Evolutionary conservation across 331 rosid genomes (phyloP).

Genomic region (Cydonia oblonga): DNA sequence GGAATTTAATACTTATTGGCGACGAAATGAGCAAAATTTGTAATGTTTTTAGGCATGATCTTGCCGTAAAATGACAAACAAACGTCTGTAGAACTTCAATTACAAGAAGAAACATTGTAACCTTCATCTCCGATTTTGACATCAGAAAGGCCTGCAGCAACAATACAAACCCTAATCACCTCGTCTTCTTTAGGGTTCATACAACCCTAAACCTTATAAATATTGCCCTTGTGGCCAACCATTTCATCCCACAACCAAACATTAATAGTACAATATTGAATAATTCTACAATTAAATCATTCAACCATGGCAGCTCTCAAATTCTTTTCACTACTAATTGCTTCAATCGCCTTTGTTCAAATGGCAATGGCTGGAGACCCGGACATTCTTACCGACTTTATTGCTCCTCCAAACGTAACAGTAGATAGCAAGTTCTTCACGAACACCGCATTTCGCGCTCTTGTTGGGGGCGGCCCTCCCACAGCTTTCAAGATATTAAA

Average conservation of each 20-base stretch:
- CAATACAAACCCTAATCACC: not conserved
- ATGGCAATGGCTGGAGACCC: conserved; percentile 13
- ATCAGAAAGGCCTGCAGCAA: not conserved
- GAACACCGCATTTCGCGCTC: not conserved
- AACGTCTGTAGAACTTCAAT: not conserved
- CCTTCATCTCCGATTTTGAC: not conserved
- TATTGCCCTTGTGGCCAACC: not conserved
- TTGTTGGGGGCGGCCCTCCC: not conserved
- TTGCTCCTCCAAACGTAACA: conserved; percentile 11
- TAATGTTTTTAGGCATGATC: too few species aligned
- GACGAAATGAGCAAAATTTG: not conserved
- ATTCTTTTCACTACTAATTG: conserved; percentile 6
- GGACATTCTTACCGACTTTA: conserved; percentile 18
- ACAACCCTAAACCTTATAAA: not conserved
- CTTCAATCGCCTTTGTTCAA: not conserved
- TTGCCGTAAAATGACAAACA: not conserved
- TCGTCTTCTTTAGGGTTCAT: not conserved
- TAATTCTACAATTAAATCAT: too few species aligned
- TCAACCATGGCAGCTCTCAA: not conserved
- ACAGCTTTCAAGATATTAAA: not conserved
- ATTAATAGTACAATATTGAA: not conserved
- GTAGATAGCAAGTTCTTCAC: conserved; percentile 30
- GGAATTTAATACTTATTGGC: not conserved
- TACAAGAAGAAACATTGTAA: not conserved
- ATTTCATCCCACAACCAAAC: not conserved